Conservation (phyloP, 2,329 filamentous ascomycete species). For the Leptosphaerulina australis region DNA sequence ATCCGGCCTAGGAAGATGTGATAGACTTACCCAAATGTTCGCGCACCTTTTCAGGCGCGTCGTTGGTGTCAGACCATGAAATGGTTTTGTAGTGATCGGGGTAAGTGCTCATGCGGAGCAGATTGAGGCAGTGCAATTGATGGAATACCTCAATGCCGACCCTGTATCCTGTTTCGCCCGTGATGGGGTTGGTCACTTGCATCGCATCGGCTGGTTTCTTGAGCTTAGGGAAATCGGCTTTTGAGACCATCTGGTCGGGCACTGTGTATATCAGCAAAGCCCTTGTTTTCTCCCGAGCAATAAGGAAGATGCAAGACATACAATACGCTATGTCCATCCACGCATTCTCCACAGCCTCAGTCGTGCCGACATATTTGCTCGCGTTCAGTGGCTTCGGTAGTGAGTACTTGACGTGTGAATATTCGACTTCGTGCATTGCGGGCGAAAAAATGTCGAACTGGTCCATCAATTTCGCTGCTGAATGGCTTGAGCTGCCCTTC, state of each 20-base stretch:
- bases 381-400: constrained; percentile 37
- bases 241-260: constrained; percentile 65
- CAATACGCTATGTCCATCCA: constrained; percentile 62
- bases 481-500: constrained; percentile 30
- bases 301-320: too few relatives aligned
- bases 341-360: constrained; percentile 62
- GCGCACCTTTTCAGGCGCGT: constrained; percentile 38
- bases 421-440: constrained; percentile 39
- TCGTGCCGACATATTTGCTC: constrained; percentile 60
- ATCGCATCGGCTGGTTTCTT: constrained; percentile 60
- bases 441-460: constrained; percentile 42
- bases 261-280: constrained; percentile 52
- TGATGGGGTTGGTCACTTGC: constrained; percentile 62
- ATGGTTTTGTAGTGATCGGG: constrained; percentile 41
- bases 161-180: constrained; percentile 64
- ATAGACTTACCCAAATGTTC: constrained; percentile 32
- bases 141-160: constrained; percentile 66
- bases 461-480: constrained; percentile 40
- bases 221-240: constrained; percentile 60
- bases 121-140: constrained; percentile 50
- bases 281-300: too few relatives aligned
- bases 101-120: constrained; percentile 44
- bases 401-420: constrained; percentile 35
- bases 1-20: not conserved
- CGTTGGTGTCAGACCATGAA: constrained; percentile 35